phyloP scores from a whole-genome alignment of 2,329 filamentous ascomycete genomes.

The Pseudogymnoascus sp. region DNA sequence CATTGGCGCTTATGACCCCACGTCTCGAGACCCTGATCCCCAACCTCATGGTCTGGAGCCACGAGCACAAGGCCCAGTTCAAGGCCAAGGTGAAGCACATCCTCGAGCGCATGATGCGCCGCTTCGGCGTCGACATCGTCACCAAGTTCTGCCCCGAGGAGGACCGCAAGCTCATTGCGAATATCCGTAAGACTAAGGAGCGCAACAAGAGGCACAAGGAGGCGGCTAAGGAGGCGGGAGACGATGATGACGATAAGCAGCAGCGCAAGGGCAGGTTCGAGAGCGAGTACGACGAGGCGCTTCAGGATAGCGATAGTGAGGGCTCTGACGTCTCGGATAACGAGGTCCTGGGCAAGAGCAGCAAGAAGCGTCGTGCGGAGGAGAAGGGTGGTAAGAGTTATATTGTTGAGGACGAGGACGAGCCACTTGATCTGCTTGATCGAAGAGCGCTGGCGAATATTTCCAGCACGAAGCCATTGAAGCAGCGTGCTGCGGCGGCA shows the following conservation, averaged over 20 bases:
- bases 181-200: slow-evolving; percentile 93
- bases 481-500: slow-evolving; percentile 44
- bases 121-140: slow-evolving; percentile 76
- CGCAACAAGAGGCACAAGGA: slow-evolving; percentile 85
- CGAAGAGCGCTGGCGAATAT: slow-evolving; percentile 86
- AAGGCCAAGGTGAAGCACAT: slow-evolving; percentile 98
- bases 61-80: slow-evolving; percentile 97
- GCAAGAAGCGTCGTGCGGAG: slow-evolving; percentile 31
- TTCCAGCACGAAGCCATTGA: slow-evolving; percentile 76
- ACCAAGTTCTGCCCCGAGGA: slow-evolving; percentile 75
- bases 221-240: slow-evolving; percentile 48
- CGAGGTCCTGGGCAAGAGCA: slow-evolving; percentile 41
- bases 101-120: slow-evolving; percentile 82
- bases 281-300: slow-evolving; percentile 91
- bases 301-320: slow-evolving; percentile 58
- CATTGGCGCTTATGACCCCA: slow-evolving; percentile 68
- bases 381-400: slow-evolving; percentile 64
- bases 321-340: slow-evolving; percentile 56
- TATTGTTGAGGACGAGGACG: slow-evolving; percentile 89
- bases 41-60: slow-evolving; percentile 90
- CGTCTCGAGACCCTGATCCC: slow-evolving; percentile 72
- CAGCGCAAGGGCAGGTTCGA: slow-evolving; percentile 61
- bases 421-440: slow-evolving; percentile 88
- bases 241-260: slow-evolving; percentile 45
- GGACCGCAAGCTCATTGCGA: slow-evolving; percentile 82